Evolutionary conservation across 2,329 filamentous ascomycete species (phyloP), one percentile per base, ranked within the genome.

Genomic region (Aspergillus ochraceoroseus): DNA sequence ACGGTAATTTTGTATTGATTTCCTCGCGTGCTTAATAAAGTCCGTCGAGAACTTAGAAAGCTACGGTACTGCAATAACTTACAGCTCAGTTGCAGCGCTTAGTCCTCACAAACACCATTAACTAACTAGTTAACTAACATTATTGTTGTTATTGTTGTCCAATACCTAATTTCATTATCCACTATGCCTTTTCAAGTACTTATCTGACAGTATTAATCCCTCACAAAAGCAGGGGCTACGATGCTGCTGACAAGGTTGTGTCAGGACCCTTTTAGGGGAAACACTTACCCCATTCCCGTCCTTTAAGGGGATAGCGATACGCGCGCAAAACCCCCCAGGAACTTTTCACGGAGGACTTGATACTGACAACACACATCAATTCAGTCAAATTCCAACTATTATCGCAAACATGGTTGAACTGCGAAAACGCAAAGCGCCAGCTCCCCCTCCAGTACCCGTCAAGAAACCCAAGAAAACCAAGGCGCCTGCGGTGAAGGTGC

Each of bases 351-450:
- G 17, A 18, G 3, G 17, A 26, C 13, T 19, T 19, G 17, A 6
- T 7, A 13, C n/a, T 22, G 20, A 22, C 31, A 34, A 13, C 32
- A 23, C 23, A 7, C 12, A 22, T 22, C 9, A 22, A 22, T 22
- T 9, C 2, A 32, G n/a, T n/a, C 17, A 17, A 14, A 32, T 12
- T 17, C 29, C 14, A n/a, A 19, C 11, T 5, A 11, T 34, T 25
- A 5, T 7, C 22, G 19, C 9, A 18, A 46, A 38, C 26, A 65
- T 67, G 61, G 76, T 79, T 47, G 77, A 80, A 63, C 70, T 82
- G 34, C 73, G 78, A 59, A 82, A 82, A 65, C 75, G 78, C 61
- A 78, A 79, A 60, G 72, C 75, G 32, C 71, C 73, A 23, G 53
- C 59, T 31, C 61, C 63, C 36, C 66, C 73, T 28, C 69, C 71